Base-by-base conservation (phyloP, 2,329 filamentous ascomycete genomes). In the Diplocarpon mali region DNA sequence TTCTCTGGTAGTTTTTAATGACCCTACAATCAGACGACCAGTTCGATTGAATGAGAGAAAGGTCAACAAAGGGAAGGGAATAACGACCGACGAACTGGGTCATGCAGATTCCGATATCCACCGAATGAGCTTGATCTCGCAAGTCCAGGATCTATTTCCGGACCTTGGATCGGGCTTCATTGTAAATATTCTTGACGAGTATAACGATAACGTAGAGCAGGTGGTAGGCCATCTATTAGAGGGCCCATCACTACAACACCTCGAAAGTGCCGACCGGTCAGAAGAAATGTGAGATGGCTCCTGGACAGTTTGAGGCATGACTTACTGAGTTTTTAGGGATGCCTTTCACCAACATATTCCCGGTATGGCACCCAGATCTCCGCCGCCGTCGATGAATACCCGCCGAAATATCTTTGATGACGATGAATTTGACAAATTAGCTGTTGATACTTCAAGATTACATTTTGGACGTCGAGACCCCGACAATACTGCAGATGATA, bases 101-200 rank as follows among this genome's bases (percentile, higher is more conserved):
- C 42, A 51, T 44, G 53, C 30, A 12, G 37, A 51, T 34, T 42
- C 59, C 38, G 85, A 92, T 57, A 67, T 90, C 16, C 87, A 95
- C 63, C 80, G 73, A 35, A 83, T 93, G 76, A 89, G 83, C 55
- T 76, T 90, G 39, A 78, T 96, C 41, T 83, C 83, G 0, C 86
- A 93, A 61, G 73, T 98, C n/a, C 88, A 95, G 60, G 90, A 98
- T 59, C 70, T 96, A 0, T 95, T 96, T 58, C 87, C 90, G 0
- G 78, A 94, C 50, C 69, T 96, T 9, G 88, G 89, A 5, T 81
- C 85, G 3, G 85, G 75, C 0, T 96, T 95, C 59, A 69, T 96
- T 13, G 72, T 85, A 14, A 83, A 76, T 55, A 71, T 94, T 9
- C 70, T 95, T 17, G 83, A 90, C 56, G 79, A 85, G 59, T 95